Percentiles rank a stretch among this genome's conserved stretches.
These are phyloP conservation scores for Tylopilus felleus DNA, from an alignment of 768 basidiomycete genomes.

Conservation along the genomic window DNA sequence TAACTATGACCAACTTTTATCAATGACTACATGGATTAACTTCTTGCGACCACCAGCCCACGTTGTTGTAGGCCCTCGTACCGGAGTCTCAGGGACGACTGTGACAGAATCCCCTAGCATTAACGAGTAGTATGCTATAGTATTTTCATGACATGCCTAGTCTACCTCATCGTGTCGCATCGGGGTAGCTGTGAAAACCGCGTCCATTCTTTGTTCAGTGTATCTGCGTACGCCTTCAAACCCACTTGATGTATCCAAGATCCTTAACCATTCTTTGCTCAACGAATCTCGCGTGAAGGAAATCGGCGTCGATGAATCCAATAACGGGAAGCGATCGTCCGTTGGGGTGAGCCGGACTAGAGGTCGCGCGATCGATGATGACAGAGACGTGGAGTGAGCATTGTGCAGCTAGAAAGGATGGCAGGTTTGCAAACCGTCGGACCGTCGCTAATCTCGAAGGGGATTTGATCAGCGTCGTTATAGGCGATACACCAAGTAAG, in stretches of 20 bases:
- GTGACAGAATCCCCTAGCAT: background rate
- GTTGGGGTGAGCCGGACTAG: conserved; percentile 70
- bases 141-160: background rate
- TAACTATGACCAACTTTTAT: no score
- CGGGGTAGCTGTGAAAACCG: conserved; percentile 18
- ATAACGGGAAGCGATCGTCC: conserved; percentile 81
- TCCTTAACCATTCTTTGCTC: conserved; percentile 39
- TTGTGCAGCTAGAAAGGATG: conserved; percentile 57
- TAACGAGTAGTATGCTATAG: background rate
- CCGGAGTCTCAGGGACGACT: no score
- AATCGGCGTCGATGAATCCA: conserved; percentile 71
- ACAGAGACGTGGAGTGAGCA: conserved; percentile 35
- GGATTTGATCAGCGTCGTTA: background rate
- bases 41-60: background rate
- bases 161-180: conserved; percentile 5
- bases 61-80: no score
- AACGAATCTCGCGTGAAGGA: conserved; percentile 75
- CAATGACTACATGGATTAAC: background rate
- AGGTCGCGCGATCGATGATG: conserved; percentile 43
- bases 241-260: conserved; percentile 68
- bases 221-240: conserved; percentile 69
- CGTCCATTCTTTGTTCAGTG: conserved; percentile 60
- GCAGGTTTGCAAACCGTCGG: conserved; percentile 39
- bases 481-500: background rate
- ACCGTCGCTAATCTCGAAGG: conserved; percentile 5